These are phyloP conservation scores for Leishmania mexicana DNA, from an alignment of 208 protist species.

Conservation along the genomic window DNA sequence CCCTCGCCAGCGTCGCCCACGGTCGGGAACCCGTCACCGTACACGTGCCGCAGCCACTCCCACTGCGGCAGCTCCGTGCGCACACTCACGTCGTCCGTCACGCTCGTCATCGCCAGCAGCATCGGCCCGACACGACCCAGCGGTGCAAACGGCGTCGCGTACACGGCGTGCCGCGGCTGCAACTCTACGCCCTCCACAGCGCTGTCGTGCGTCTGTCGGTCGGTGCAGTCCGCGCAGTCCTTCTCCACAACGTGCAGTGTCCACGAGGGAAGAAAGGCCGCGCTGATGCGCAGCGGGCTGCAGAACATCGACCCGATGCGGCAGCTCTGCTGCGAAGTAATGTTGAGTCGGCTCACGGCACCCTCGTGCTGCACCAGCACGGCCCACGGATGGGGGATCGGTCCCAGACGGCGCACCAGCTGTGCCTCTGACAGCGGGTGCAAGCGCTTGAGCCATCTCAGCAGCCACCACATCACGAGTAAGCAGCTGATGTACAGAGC, in stretches of 20 bases:
- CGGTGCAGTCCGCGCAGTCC: neutral
- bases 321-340: too few relatives aligned
- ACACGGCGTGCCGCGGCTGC: constrained; percentile 5
- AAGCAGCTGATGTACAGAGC: neutral
- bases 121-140: constrained; percentile 33
- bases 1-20: neutral
- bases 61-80: constrained; percentile 12
- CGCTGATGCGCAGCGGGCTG: too few relatives aligned
- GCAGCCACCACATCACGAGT: neutral
- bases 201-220: neutral
- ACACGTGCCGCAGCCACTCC: constrained; percentile 22
- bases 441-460: neutral
- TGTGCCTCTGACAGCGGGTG: neutral
- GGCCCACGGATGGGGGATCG: neutral
- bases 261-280: constrained; percentile 18
- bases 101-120: constrained; percentile 33
- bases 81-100: constrained; percentile 26
- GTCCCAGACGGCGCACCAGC: constrained; percentile 7
- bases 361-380: constrained; percentile 13
- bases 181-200: neutral
- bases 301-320: too few relatives aligned
- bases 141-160: constrained; percentile 6
- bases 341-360: neutral
- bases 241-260: neutral
- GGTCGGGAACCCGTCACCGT: constrained; percentile 2